Conservation (phyloP, 2,329 filamentous ascomycete species). For the Epichloe gansuensis region DNA sequence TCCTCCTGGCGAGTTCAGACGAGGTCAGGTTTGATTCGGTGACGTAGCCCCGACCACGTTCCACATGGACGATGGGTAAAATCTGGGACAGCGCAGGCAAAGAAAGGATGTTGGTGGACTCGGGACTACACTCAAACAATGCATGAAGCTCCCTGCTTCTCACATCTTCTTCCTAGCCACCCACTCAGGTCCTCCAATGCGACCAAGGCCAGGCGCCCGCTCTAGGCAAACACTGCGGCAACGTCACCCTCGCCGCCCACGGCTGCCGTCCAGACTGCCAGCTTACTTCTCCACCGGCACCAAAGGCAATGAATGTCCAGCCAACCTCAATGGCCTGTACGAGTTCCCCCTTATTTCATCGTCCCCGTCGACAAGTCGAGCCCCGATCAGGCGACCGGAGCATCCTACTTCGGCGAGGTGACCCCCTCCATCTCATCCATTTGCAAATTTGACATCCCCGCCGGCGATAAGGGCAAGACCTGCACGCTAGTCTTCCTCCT, state of each 20-base stretch:
- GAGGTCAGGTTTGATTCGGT: conserved; percentile 44
- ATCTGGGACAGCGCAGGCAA: conserved; percentile 40
- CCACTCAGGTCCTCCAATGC: conserved; percentile 48
- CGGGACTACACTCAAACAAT: conserved; percentile 22
- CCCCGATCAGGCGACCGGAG: conserved; percentile 39
- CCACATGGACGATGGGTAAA: conserved; percentile 37
- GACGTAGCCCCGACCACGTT: conserved; percentile 36
- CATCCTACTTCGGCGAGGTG: conserved; percentile 41
- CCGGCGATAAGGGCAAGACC: conserved; percentile 37
- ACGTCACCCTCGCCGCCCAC: conserved; percentile 32
- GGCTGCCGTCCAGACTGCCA: conserved; percentile 18
- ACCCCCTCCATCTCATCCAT: conserved; percentile 41
- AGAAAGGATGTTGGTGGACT: conserved; percentile 50
- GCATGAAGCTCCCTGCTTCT: neutral
- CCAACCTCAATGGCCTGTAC: conserved; percentile 31
- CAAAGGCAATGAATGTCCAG: conserved; percentile 24
- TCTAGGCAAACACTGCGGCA: conserved; percentile 33
- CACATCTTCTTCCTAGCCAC: conserved; percentile 21
- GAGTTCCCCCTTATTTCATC: conserved; percentile 53
- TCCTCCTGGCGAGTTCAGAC: conserved; percentile 43
- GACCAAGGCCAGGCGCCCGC: conserved; percentile 38
- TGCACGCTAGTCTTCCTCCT: conserved; percentile 51
- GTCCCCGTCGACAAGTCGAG: conserved; percentile 42
- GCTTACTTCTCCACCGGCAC: conserved; percentile 1
- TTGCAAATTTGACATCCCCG: conserved; percentile 57